Percentiles rank a stretch among this genome's conserved stretches.
Conservation (phyloP, 805 yeast species). For the Wickerhamiella azyma region DNA sequence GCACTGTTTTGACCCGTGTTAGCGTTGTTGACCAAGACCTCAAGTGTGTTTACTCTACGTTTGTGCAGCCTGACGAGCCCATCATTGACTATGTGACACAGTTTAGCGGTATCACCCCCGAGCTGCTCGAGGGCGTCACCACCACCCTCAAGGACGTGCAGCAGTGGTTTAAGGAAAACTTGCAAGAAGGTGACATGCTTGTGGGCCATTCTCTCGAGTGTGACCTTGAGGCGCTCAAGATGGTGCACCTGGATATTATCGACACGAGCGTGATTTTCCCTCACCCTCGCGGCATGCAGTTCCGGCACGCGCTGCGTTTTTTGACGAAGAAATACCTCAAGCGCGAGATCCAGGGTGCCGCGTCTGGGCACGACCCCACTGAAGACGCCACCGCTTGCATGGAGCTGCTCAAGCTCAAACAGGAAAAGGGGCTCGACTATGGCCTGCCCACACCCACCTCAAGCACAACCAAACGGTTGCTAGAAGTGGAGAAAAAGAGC, state of each 20-base stretch:
- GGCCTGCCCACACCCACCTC: slow-evolving; percentile 32
- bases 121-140: slow-evolving; percentile 44
- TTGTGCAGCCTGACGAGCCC: slow-evolving; percentile 62
- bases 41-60: slow-evolving; percentile 50
- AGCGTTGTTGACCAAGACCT: slow-evolving; percentile 52
- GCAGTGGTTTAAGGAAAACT: slow-evolving; percentile 32
- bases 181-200: slow-evolving; percentile 47
- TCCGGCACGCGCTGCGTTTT: slow-evolving; percentile 62
- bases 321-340: slow-evolving; percentile 45
- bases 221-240: slow-evolving; percentile 56
- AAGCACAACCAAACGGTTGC: slow-evolving; percentile 7
- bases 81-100: slow-evolving; percentile 71
- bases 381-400: slow-evolving; percentile 77
- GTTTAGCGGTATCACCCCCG: slow-evolving; percentile 79
- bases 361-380: slow-evolving; percentile 66
- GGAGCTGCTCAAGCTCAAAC: slow-evolving; percentile 57
- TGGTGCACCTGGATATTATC: slow-evolving; percentile 60
- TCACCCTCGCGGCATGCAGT: slow-evolving; percentile 51
- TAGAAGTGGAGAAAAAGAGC: slow-evolving; percentile 14
- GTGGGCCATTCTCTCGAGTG: slow-evolving; percentile 86
- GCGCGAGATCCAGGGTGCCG: slow-evolving; percentile 53
- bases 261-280: slow-evolving; percentile 68
- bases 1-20: slow-evolving; percentile 57
- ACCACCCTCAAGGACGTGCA: slow-evolving; percentile 61
- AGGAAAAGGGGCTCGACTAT: slow-evolving; percentile 49